These are phyloP conservation scores for Carex cristatella DNA, from an alignment of 176 grass and related monocot species.

Conservation along the genomic window DNA sequence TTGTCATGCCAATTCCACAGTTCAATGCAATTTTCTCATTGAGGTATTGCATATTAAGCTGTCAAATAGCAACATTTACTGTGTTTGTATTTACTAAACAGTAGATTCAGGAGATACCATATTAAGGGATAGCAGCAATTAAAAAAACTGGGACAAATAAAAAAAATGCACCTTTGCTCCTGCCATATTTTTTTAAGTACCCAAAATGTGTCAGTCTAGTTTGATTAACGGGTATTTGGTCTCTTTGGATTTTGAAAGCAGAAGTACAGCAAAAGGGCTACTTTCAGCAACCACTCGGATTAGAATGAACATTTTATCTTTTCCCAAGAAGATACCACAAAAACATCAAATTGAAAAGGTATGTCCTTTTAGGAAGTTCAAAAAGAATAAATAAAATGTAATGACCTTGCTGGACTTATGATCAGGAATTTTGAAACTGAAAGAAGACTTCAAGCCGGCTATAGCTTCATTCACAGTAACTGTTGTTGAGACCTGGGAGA, in stretches of 20 bases:
- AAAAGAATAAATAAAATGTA: background rate
- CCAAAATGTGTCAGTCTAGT: background rate
- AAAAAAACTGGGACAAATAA: background rate
- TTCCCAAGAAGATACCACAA: background rate
- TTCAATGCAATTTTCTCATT: conserved; percentile 50
- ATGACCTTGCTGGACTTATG: conserved; percentile 78
- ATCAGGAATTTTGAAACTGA: conserved; percentile 79
- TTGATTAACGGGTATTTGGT: background rate
- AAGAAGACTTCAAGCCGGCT: conserved; percentile 59
- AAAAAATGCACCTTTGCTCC: background rate
- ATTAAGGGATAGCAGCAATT: background rate
- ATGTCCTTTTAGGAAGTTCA: background rate
- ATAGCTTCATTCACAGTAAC: conserved; percentile 66
- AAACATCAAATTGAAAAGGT: background rate
- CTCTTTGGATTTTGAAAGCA: background rate
- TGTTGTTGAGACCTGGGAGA: conserved; percentile 60
- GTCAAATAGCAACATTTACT: conserved; percentile 16
- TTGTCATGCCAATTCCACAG: conserved; percentile 66
- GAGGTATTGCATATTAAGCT: conserved; percentile 88
- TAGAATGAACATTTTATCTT: background rate
- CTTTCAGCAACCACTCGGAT: background rate
- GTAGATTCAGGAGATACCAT: background rate
- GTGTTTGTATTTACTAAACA: background rate
- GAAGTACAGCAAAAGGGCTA: background rate
- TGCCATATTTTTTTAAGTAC: background rate